These are phyloP conservation scores for Sphagnum magellanicum DNA, from an alignment of 228 moss, liverwort and hornwort genomes.

Conservation along the genomic window DNA sequence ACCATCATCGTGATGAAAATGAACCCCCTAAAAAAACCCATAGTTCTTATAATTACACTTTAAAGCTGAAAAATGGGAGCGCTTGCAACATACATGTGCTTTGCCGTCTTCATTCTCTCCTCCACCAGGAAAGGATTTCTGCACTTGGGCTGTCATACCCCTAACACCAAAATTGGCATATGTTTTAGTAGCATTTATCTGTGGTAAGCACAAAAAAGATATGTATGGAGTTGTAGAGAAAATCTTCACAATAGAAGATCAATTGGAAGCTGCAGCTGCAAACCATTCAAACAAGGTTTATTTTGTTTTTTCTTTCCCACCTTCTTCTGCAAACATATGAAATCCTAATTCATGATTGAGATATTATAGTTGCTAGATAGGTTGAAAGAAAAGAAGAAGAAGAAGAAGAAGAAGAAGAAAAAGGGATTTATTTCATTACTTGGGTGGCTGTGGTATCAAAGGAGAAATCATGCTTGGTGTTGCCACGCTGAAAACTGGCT, in stretches of 20 bases:
- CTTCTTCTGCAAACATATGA: too few relatives aligned
- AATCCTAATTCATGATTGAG: too few relatives aligned
- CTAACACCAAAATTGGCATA: conserved; percentile 57
- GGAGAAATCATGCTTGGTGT: conserved; percentile 30
- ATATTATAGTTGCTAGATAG: too few relatives aligned
- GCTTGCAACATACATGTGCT: conserved; percentile 39
- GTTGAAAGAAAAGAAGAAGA: too few relatives aligned
- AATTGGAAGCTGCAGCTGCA: too few relatives aligned
- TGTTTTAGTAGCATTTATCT: conserved; percentile 49
- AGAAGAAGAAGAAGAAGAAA: too few relatives aligned
- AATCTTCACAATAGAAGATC: too few relatives aligned
- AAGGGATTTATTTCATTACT: conserved; percentile 5
- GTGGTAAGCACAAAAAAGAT: not conserved
- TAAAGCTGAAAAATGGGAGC: not conserved
- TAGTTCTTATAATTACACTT: too few relatives aligned
- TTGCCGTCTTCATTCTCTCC: conserved; percentile 27
- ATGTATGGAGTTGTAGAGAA: not conserved
- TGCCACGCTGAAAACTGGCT: conserved; percentile 55
- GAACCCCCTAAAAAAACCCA: too few relatives aligned
- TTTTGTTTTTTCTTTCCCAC: too few relatives aligned
- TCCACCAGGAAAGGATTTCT: conserved; percentile 45
- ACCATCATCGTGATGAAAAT: too few relatives aligned
- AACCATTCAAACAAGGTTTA: too few relatives aligned
- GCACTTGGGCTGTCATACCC: conserved; percentile 57
- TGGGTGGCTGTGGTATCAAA: conserved; percentile 43